Evolutionary conservation across 257 asterid species (phyloP).

Genomic region (Solanum sparsipilum): DNA sequence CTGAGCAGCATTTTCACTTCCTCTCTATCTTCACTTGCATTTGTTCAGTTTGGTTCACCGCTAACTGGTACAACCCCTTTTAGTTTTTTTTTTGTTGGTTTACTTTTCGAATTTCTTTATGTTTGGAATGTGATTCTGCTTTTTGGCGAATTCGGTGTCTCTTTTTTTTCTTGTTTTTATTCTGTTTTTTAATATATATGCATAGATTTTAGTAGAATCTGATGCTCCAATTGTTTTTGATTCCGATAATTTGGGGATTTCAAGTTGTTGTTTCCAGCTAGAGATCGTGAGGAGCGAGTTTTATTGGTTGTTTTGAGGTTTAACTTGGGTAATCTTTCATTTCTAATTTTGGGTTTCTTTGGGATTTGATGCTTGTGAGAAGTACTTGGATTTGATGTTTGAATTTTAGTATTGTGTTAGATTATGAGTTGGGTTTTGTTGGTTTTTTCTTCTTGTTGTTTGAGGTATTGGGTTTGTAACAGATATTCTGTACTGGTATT

Average conservation of each 20-base stretch:
- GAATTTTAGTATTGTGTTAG: neutral
- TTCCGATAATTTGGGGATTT: neutral
- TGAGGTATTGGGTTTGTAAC: neutral
- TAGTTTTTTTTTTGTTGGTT: neutral
- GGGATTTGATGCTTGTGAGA: neutral
- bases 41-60: neutral
- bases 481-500: neutral
- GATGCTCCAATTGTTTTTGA: neutral
- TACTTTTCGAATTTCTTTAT: neutral
- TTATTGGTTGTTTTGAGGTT: neutral
- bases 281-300: neutral
- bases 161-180: neutral
- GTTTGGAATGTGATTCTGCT: neutral
- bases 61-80: neutral
- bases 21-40: neutral
- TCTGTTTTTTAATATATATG: conserved; percentile 15
- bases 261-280: neutral
- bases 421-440: neutral
- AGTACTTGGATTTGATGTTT: neutral
- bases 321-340: neutral
- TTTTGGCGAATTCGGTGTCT: neutral
- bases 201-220: neutral
- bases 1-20: neutral
- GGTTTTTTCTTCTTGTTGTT: neutral
- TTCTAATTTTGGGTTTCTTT: neutral